Evolutionary conservation across 2,329 filamentous ascomycete species (phyloP).

Genomic region (Colletotrichum paranaense): DNA sequence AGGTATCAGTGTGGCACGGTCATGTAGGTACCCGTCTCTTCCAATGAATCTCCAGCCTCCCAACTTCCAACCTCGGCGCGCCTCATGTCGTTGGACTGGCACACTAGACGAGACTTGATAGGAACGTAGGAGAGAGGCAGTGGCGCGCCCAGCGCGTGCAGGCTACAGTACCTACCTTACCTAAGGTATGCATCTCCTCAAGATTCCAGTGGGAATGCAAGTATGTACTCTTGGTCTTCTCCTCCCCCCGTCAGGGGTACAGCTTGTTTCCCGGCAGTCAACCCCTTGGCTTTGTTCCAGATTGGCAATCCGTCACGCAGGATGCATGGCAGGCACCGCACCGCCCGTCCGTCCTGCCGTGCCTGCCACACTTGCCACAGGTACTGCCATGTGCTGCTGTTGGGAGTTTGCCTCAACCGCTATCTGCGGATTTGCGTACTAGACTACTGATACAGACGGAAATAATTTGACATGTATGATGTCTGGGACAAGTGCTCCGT

Average conservation of each 20-base stretch:
- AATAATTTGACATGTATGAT: neutral
- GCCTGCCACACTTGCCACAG: neutral
- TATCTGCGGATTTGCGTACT: neutral
- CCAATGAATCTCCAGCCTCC: no score
- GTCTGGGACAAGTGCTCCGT: neutral
- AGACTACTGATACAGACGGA: no score
- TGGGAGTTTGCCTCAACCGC: neutral
- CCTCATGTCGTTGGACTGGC: no score
- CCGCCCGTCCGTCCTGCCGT: neutral
- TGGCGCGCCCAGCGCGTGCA: no score
- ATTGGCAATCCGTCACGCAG: constrained; percentile 27
- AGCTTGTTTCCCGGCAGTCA: constrained; percentile 24
- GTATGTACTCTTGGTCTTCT: no score
- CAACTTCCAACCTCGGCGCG: no score
- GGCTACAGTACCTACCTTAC: neutral
- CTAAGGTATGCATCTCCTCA: no score
- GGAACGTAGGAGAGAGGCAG: no score
- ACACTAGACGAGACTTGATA: no score
- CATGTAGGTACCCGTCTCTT: neutral
- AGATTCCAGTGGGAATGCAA: no score
- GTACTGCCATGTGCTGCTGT: neutral
- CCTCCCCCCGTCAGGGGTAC: constrained; percentile 12
- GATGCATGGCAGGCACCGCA: constrained; percentile 12
- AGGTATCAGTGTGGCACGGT: neutral
- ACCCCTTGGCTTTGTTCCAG: constrained; percentile 31